These are phyloP conservation scores for Fusarium sp. DNA, from an alignment of 2,329 filamentous ascomycete species.

Conservation along the genomic window DNA sequence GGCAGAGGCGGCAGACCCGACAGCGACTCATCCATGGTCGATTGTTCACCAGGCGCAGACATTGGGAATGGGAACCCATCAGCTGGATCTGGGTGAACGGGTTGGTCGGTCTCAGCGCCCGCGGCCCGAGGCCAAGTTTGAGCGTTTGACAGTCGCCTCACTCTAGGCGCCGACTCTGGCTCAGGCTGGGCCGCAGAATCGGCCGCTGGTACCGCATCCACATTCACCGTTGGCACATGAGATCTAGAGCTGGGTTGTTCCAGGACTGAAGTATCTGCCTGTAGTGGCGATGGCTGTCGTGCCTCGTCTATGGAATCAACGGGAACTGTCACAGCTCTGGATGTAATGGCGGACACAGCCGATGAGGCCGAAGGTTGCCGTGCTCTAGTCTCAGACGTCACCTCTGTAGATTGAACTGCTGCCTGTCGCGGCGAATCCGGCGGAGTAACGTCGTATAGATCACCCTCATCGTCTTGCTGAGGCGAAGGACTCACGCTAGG, in stretches of 20 bases:
- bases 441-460: slow-evolving; percentile 65
- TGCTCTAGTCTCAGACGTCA: slow-evolving; percentile 9
- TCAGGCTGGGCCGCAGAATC: slow-evolving; percentile 37
- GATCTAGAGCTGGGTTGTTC: slow-evolving; percentile 14
- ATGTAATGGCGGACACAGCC: slow-evolving; percentile 20
- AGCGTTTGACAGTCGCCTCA: slow-evolving; percentile 54
- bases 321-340: slow-evolving; percentile 35
- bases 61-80: slow-evolving; percentile 61
- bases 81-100: slow-evolving; percentile 39
- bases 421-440: slow-evolving; percentile 58
- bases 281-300: slow-evolving; percentile 18
- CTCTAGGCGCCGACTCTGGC: slow-evolving; percentile 38
- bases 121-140: slow-evolving; percentile 65
- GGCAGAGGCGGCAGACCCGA: slow-evolving; percentile 58
- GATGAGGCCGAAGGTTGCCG: slow-evolving; percentile 41
- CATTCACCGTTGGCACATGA: slow-evolving; percentile 49
- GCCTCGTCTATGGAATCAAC: slow-evolving; percentile 12
- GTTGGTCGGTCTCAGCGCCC: slow-evolving; percentile 41
- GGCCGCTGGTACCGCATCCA: slow-evolving; percentile 51
- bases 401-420: slow-evolving; percentile 14
- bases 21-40: slow-evolving; percentile 53
- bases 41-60: slow-evolving; percentile 50
- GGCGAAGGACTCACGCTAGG: slow-evolving; percentile 54
- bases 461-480: slow-evolving; percentile 55
- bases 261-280: slow-evolving; percentile 19